Base-by-base conservation (phyloP, 2,329 filamentous ascomycete genomes). In the Ophiostoma populinum region DNA sequence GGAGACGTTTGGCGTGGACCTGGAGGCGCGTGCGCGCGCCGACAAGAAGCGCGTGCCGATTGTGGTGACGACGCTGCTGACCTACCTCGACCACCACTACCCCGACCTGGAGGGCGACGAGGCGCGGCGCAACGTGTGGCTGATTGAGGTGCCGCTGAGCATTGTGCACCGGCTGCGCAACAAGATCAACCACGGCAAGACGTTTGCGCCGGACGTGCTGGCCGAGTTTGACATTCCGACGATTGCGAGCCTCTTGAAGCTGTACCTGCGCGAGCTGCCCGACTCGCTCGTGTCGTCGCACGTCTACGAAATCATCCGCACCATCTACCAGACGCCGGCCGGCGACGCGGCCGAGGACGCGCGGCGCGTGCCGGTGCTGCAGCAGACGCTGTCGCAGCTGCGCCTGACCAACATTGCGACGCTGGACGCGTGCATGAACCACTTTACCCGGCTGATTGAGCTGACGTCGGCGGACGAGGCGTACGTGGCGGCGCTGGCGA, bases 251-350 rank as follows among this genome's bases (percentile, higher is more conserved):
- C 71, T 92, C 46, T 61, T 98, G 43, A 95, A 94, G 57, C 65
- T 98, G 37, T 98, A 98, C 51, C 71, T 98, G 27, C 70, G 94
- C 44, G 90, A 98, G 59, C 69, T 98, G 38, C 90, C 90, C 90
- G 90, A 98, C 57, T 95, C 90, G n/a, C 68, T 98, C 42, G 87
- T 98, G 42, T 95, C 90, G 38, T 92, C 85, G 26, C 87, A 95
- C 53, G 85, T 98, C 39, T 98, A 98, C 55, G 92, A 98, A 59
- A 95, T 98, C 51, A 77, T 98, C 52, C 86, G 93, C 59, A 95
- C 85, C 2, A 92, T 98, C 44, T 98, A 98, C 61, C 77, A 75
- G 31, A 85, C 80, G 11, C 77, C 83, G 10, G 67, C 79, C 31
- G 69, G 79, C 27, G 82, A 92, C 38, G 69, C 72, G 12, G 74